phyloP scores from a whole-genome alignment of 495 filamentous ascomycete genomes.

The Pseudevernia furfuracea region DNA sequence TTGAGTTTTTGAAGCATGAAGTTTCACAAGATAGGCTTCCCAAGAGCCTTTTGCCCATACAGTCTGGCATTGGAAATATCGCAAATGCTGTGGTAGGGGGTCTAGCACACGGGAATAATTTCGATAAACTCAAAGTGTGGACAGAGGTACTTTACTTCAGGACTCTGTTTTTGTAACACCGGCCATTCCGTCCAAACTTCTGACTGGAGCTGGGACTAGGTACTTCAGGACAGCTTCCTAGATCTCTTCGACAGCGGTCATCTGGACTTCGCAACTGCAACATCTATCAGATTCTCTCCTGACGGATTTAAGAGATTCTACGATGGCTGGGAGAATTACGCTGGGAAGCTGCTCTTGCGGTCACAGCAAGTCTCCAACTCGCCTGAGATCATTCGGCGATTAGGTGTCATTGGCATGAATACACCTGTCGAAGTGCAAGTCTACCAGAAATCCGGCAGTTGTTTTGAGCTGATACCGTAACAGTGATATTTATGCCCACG shows the following conservation, averaged over 20 bases:
- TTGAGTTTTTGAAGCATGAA: constrained; percentile 81
- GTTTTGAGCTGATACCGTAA: not conserved
- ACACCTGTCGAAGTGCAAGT: constrained; percentile 74
- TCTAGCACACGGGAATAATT: constrained; percentile 65
- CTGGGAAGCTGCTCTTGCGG: constrained; percentile 76
- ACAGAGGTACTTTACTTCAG: too few species aligned
- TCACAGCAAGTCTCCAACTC: constrained; percentile 85
- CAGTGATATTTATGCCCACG: constrained; percentile 84
- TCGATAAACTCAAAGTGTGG: constrained; percentile 85
- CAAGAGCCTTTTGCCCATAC: constrained; percentile 69
- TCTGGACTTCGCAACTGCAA: constrained; percentile 86
- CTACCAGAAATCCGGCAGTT: not conserved
- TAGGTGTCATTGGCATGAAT: constrained; percentile 92
- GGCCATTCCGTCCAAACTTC: too few species aligned
- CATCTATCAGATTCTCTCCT: constrained; percentile 84
- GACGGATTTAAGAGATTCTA: constrained; percentile 92
- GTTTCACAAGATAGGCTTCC: constrained; percentile 71
- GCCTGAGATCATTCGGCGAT: constrained; percentile 85
- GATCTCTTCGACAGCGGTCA: constrained; percentile 88
- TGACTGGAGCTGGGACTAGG: too few species aligned
- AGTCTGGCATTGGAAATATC: constrained; percentile 90
- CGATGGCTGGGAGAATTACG: constrained; percentile 72
- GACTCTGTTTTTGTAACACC: too few species aligned
- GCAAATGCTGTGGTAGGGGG: constrained; percentile 89
- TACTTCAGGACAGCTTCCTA: constrained; percentile 86